Base-by-base conservation (phyloP, 73 alveolate species). In the Paramecium octaurelia region DNA sequence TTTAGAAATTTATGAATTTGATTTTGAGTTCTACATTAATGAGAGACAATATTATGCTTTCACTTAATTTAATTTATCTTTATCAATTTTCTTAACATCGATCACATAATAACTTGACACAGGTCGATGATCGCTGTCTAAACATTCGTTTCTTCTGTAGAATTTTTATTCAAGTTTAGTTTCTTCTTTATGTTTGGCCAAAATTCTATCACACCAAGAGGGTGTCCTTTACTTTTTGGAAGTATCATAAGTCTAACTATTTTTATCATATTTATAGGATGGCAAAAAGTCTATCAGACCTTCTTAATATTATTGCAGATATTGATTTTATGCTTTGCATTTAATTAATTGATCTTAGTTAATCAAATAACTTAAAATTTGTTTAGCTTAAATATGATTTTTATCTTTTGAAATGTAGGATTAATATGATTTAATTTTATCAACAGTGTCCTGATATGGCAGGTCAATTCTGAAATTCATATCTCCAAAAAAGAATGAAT, bases 131-230 rank as follows among this genome's bases (percentile, higher is more conserved):
- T 97, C 99, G 58, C 98, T 93, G 68, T 96, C 95, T 58, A 93
- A 68, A 36, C 95, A 95, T 83, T 97, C 97, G 50, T 95, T 95
- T 86, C 98, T 95, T 87, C 92, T 93, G 92, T 97, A 97, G 40
- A 73, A 93, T 43, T 42, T 24, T 34, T 58, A 92, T 95, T 75
- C 76, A 84, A 8, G 96, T 92, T 68, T 76, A 80, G 24, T 95
- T 88, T 91, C 92, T 93, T 97, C 97, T 64, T 96, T 95, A 35
- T 76, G 64, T 11, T 50, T 57, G 60, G 92, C 93, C 59, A 97
- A 83, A 40, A 97, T 96, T 83, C 99, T 91, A 92, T 97, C 99
- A 77, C 99, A 96, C 98, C 98, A 97, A 12, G 99, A 95, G n/a
- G 99, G 99, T 4, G 93, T 92, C 93, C 99, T 94, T 77, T 92